A percentile compares a stretch with the other conserved stretches of the same genome.
Evolutionary conservation across 1,139 yeast species (phyloP).

Genomic region (Kluyveromyces sp.): DNA sequence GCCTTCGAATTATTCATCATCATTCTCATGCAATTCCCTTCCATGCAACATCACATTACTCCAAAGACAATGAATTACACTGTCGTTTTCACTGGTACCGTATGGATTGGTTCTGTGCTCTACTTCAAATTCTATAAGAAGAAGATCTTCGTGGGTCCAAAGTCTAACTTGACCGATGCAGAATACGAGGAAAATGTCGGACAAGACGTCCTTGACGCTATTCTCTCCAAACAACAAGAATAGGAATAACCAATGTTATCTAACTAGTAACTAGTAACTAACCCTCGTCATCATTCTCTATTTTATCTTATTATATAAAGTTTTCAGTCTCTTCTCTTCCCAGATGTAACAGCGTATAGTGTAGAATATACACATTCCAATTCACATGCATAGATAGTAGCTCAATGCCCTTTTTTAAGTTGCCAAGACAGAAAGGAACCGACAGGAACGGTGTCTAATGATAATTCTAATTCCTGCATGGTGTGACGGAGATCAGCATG

Average conservation of each 20-base stretch:
- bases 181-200: slow-evolving; percentile 23
- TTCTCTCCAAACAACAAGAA: slow-evolving; percentile 11
- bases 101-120: slow-evolving; percentile 39
- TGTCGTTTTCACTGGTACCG: slow-evolving; percentile 45
- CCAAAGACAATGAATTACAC: slow-evolving; percentile 51
- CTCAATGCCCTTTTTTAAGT: too few species aligned
- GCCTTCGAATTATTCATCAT: slow-evolving; percentile 35
- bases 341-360: too few species aligned
- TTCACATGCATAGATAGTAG: too few species aligned
- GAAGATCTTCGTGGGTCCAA: slow-evolving; percentile 45
- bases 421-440: too few species aligned
- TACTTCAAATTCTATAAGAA: slow-evolving; percentile 43
- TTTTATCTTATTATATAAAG: too few species aligned
- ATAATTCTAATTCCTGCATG: too few species aligned
- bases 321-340: too few species aligned
- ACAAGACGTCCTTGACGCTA: slow-evolving; percentile 22
- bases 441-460: too few species aligned
- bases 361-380: too few species aligned
- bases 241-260: slow-evolving; percentile 34
- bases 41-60: slow-evolving; percentile 33
- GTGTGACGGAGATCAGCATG: too few species aligned
- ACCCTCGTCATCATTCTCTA: too few species aligned
- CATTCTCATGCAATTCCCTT: slow-evolving; percentile 43
- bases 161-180: slow-evolving; percentile 23
- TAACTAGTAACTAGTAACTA: too few species aligned